Conservation (phyloP, 495 filamentous ascomycete species). For the Xeromyces bisporus region DNA sequence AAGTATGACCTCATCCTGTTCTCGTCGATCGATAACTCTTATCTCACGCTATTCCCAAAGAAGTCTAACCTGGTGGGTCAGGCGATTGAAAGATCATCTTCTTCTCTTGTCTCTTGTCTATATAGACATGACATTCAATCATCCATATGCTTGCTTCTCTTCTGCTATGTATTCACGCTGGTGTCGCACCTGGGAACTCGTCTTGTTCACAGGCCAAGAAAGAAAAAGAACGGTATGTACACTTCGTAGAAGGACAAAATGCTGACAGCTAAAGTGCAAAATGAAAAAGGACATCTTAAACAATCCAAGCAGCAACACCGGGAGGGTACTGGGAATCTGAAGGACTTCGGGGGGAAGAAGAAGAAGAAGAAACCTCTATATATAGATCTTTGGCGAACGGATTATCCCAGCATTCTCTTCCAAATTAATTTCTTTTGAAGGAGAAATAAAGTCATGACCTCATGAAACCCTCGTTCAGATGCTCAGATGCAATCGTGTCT, state of each 20-base stretch:
- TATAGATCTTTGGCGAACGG: background rate
- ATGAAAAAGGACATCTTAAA: too few species aligned
- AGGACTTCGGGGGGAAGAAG: too few species aligned
- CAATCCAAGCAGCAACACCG: too few species aligned
- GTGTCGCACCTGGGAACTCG: slow-evolving; percentile 7
- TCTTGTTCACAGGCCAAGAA: slow-evolving; percentile 8
- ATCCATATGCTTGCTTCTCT: too few species aligned
- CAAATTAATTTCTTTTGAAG: background rate
- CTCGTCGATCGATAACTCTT: too few species aligned
- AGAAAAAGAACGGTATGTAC: slow-evolving; percentile 19
- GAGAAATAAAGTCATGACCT: background rate
- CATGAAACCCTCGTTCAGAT: background rate
- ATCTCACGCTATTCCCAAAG: too few species aligned
- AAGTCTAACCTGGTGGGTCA: too few species aligned
- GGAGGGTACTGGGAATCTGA: too few species aligned
- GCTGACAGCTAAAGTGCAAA: slow-evolving; percentile 4
- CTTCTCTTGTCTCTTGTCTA: too few species aligned
- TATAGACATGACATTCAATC: too few species aligned
- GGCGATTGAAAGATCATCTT: too few species aligned
- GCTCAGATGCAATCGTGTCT: background rate
- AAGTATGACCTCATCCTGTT: too few species aligned
- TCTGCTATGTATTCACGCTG: slow-evolving; percentile 15
- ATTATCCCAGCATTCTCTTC: background rate
- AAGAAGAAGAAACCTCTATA: background rate
- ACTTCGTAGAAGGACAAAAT: slow-evolving; percentile 20